Percentiles rank a stretch among this genome's conserved stretches.
phyloP scores from a whole-genome alignment of 805 yeast species.

The Yarrowia divulgata region DNA sequence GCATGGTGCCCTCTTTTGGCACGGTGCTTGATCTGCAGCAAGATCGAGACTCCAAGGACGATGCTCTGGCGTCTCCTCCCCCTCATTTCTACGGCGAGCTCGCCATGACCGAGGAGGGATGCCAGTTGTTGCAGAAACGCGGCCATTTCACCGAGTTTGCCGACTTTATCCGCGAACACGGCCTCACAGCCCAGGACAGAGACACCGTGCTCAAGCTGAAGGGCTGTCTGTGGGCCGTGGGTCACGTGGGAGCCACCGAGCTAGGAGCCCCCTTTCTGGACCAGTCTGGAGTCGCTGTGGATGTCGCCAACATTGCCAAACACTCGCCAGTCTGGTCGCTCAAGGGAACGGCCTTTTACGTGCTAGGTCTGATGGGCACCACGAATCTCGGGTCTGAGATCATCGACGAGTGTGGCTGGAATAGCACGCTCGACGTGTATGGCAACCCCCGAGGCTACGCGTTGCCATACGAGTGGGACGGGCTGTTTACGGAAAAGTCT shows the following conservation, averaged over 20 bases:
- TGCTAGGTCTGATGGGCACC: constrained; percentile 73
- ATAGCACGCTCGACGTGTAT: constrained; percentile 55
- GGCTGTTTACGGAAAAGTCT: constrained; percentile 7
- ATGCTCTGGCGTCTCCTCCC: constrained; percentile 26
- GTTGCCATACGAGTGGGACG: constrained; percentile 52
- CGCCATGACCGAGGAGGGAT: constrained; percentile 82
- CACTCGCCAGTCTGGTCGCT: constrained; percentile 63
- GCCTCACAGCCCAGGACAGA: constrained; percentile 47
- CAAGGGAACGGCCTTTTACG: constrained; percentile 78
- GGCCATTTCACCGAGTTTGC: constrained; percentile 53
- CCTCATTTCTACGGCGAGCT: constrained; percentile 72
- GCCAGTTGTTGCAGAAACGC: constrained; percentile 62
- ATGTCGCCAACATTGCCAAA: constrained; percentile 60
- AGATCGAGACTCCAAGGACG: constrained; percentile 4
- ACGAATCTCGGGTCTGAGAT: constrained; percentile 85
- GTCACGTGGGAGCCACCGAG: constrained; percentile 76
- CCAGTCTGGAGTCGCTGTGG: constrained; percentile 55
- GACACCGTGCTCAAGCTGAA: constrained; percentile 60
- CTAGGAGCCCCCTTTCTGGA: constrained; percentile 71
- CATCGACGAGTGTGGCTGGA: constrained; percentile 83
- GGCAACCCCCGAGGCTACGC: constrained; percentile 54
- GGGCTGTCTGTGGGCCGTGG: constrained; percentile 86
- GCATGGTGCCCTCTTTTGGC: constrained; percentile 24
- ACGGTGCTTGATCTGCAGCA: constrained; percentile 19
- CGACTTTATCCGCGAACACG: constrained; percentile 46